Conservation (phyloP, 345 rosid species). For the Rhizophora mangle region DNA sequence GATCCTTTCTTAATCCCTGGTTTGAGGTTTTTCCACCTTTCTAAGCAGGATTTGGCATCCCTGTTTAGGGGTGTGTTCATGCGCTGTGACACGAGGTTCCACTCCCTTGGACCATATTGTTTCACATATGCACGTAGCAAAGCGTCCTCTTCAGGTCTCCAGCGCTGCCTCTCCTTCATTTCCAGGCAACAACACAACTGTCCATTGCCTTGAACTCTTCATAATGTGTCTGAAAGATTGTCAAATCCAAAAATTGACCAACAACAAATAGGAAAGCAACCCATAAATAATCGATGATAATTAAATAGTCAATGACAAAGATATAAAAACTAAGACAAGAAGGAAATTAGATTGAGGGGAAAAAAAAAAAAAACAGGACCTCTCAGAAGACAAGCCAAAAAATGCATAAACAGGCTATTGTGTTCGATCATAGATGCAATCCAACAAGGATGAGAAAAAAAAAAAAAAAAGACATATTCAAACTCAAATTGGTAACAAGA, state of each 20-base stretch:
- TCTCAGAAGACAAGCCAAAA: too few relatives aligned
- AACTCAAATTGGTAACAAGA: too few relatives aligned
- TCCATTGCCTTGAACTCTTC: constrained; percentile 62
- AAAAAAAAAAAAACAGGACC: too few relatives aligned
- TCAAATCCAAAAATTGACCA: not conserved
- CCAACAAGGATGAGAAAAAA: too few relatives aligned
- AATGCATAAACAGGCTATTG: too few relatives aligned
- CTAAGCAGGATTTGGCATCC: constrained; percentile 93
- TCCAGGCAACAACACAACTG: constrained; percentile 55
- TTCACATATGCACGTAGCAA: constrained; percentile 78
- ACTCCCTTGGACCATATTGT: constrained; percentile 85
- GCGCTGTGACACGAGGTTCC: constrained; percentile 86
- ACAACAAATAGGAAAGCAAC: not conserved
- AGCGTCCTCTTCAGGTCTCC: constrained; percentile 98
- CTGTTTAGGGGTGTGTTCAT: constrained; percentile 78
- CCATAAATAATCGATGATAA: not conserved
- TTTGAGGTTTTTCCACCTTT: constrained; percentile 95
- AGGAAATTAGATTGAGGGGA: too few relatives aligned
- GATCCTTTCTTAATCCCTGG: constrained; percentile 99
- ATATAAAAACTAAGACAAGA: not conserved
- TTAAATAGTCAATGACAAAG: not conserved
- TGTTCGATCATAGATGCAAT: too few relatives aligned
- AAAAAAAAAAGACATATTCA: too few relatives aligned
- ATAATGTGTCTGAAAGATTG: constrained; percentile 41
- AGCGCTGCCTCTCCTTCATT: constrained; percentile 99